Evolutionary conservation across 306 rosid species (phyloP).

Genomic region (Abrus precatorius): DNA sequence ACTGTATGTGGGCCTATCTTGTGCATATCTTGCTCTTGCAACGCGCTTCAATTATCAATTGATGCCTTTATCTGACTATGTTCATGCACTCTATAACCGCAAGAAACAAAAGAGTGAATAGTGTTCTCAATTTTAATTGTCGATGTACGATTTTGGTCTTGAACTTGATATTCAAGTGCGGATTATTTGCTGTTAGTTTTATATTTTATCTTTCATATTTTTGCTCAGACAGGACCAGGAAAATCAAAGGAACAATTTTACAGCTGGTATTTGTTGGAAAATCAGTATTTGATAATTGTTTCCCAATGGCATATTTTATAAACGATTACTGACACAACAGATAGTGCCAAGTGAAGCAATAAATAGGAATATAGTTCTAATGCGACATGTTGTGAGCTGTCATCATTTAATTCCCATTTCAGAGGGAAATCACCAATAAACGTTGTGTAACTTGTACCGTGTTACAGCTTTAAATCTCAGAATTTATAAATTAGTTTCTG

Average conservation of each 20-base stretch:
- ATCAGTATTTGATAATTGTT: slow-evolving; percentile 6
- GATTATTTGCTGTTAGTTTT: slow-evolving; percentile 31
- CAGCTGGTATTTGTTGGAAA: slow-evolving; percentile 29
- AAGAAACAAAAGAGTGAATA: slow-evolving; percentile 56
- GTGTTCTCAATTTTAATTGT: slow-evolving; percentile 32
- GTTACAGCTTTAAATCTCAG: neutral
- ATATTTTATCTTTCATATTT: neutral
- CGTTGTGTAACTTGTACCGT: neutral
- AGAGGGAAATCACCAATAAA: neutral
- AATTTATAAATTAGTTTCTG: too few species aligned
- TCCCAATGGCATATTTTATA: neutral
- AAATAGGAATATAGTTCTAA: neutral
- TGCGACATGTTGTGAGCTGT: neutral
- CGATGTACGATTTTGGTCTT: slow-evolving; percentile 41
- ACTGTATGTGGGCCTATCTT: slow-evolving; percentile 74
- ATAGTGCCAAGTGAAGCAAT: slow-evolving; percentile 15
- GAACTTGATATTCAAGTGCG: slow-evolving; percentile 43
- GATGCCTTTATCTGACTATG: slow-evolving; percentile 58
- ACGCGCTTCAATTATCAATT: slow-evolving; percentile 66
- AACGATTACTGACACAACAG: neutral
- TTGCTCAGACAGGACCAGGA: slow-evolving; percentile 3
- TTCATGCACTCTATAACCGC: slow-evolving; percentile 57
- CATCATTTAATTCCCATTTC: neutral
- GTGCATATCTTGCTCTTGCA: slow-evolving; percentile 81
- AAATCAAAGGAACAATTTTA: slow-evolving; percentile 5